Evolutionary conservation across 2,329 filamentous ascomycete genomes (phyloP).

Genomic region (Aaosphaeria arxii): DNA sequence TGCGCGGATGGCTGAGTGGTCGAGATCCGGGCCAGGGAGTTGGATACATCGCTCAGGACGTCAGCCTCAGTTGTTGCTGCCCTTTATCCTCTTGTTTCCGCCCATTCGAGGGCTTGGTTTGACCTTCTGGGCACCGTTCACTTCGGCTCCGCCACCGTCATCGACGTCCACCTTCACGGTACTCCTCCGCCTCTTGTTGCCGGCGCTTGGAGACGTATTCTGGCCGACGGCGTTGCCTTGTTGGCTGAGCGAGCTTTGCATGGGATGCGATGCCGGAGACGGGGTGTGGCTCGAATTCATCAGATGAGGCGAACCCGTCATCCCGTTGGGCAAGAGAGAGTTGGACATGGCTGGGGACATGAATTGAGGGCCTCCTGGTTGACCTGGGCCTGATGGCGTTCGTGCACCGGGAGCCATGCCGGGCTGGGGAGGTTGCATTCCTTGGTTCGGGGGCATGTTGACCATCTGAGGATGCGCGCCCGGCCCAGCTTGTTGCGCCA

Average conservation of each 20-base stretch:
- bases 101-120: conserved; percentile 48
- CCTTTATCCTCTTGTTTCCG: background rate
- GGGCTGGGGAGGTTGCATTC: conserved; percentile 10
- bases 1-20: too few relatives aligned
- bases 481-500: conserved; percentile 14
- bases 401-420: conserved; percentile 27
- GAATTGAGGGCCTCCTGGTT: conserved; percentile 41
- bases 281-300: conserved; percentile 41
- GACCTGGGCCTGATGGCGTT: conserved; percentile 29
- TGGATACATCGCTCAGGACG: background rate
- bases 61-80: background rate
- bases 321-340: conserved; percentile 50
- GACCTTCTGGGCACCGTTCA: conserved; percentile 43
- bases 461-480: conserved; percentile 15
- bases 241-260: conserved; percentile 58
- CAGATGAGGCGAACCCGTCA: conserved; percentile 49
- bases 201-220: conserved; percentile 62
- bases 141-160: conserved; percentile 40
- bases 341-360: conserved; percentile 59
- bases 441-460: conserved; percentile 22
- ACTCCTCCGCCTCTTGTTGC: conserved; percentile 59
- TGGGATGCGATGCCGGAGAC: conserved; percentile 47
- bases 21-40: too few relatives aligned
- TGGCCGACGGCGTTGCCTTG: conserved; percentile 55
- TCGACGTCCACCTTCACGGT: conserved; percentile 59